Conservation (phyloP, 2,329 filamentous ascomycete species). For the Periconia sp. region DNA sequence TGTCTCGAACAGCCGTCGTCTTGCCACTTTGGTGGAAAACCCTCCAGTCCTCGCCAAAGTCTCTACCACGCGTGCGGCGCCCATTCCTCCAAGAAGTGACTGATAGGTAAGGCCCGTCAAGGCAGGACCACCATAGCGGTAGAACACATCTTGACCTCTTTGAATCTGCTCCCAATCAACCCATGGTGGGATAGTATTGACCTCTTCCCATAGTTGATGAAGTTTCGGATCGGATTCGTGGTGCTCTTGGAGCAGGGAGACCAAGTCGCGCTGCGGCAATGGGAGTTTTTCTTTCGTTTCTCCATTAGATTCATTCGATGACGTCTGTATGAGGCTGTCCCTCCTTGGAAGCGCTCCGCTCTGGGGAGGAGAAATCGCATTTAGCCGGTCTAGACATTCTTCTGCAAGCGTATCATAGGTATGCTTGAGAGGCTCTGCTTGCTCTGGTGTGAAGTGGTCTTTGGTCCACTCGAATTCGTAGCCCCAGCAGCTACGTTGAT, state of each 20-base stretch:
- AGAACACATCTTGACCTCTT: constrained; percentile 78
- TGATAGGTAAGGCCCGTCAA: constrained; percentile 70
- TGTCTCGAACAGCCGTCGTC: constrained; percentile 72
- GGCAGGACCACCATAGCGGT: constrained; percentile 73
- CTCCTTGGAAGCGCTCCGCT: constrained; percentile 47
- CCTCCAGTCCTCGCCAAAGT: constrained; percentile 76
- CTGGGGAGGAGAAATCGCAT: constrained; percentile 63
- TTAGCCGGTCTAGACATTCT: constrained; percentile 68
- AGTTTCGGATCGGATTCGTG: constrained; percentile 62
- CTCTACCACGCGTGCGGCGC: constrained; percentile 74
- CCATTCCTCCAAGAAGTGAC: constrained; percentile 73
- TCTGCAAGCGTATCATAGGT: constrained; percentile 73
- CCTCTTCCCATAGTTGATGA: constrained; percentile 67
- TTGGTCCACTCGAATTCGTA: constrained; percentile 73
- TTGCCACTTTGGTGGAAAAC: constrained; percentile 71
- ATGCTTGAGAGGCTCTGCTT: constrained; percentile 66
- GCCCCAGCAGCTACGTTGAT: constrained; percentile 61
- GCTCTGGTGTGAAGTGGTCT: constrained; percentile 65
- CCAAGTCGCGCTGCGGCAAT: constrained; percentile 63
- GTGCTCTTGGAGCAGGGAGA: constrained; percentile 66
- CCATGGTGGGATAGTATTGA: constrained; percentile 73
- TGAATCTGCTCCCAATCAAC: constrained; percentile 79
- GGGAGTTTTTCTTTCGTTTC: constrained; percentile 42
- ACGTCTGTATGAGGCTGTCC: constrained; percentile 36
- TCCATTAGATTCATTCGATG: constrained; percentile 29